A percentile compares a stretch with the other conserved stretches of the same genome.
Conservation (phyloP, 164 flowering plant genomes). For the Magnolia sinica region DNA sequence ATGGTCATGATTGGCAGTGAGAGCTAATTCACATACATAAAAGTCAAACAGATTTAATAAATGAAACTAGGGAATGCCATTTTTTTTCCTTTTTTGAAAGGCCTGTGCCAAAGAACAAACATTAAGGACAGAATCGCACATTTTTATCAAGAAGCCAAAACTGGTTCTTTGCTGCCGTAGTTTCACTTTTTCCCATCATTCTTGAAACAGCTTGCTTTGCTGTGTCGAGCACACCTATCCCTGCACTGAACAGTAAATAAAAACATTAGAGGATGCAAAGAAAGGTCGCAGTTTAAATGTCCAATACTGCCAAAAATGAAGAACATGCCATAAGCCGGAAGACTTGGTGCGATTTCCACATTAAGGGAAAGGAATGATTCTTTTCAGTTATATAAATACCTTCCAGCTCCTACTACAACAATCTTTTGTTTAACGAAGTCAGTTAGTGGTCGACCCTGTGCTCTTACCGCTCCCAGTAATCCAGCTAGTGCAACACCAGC, state of each 20-base stretch:
- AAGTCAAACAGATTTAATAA: no score
- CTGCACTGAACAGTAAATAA: conserved; percentile 71
- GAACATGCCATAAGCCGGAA: background rate
- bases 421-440: conserved; percentile 94
- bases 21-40: background rate
- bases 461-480: conserved; percentile 88
- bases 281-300: background rate
- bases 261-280: conserved; percentile 12
- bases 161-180: conserved; percentile 33
- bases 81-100: background rate
- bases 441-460: conserved; percentile 82
- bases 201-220: conserved; percentile 74
- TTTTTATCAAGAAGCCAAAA: conserved; percentile 88
- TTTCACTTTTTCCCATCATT: conserved; percentile 52
- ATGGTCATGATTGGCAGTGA: background rate
- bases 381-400: conserved; percentile 36
- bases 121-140: conserved; percentile 31
- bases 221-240: conserved; percentile 90
- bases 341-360: background rate
- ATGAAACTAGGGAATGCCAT: no score
- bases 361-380: background rate
- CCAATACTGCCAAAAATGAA: background rate
- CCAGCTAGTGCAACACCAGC: conserved; percentile 99
- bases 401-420: conserved; percentile 98
- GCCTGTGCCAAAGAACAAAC: background rate